Evolutionary conservation across 805 yeast species (phyloP).

Genomic region (Scheffersomyces stipitis): DNA sequence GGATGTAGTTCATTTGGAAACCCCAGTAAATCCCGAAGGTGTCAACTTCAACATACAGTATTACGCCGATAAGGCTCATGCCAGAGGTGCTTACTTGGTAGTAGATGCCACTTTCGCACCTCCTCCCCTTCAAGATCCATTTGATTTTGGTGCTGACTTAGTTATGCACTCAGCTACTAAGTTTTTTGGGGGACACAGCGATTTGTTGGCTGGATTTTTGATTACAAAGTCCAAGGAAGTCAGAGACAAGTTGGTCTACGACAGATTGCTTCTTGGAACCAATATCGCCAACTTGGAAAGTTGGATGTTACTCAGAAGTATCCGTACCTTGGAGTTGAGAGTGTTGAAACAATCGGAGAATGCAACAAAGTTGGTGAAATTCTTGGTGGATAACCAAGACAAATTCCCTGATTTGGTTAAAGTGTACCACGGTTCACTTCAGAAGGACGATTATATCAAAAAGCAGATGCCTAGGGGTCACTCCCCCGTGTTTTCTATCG

Average conservation of each 20-base stretch:
- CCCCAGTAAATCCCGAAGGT: constrained; percentile 88
- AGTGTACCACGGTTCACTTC: constrained; percentile 75
- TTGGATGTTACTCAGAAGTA: constrained; percentile 70
- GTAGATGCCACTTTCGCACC: constrained; percentile 94
- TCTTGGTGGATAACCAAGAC: constrained; percentile 48
- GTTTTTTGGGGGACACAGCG: constrained; percentile 95
- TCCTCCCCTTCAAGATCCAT: constrained; percentile 82
- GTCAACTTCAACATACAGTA: constrained; percentile 57
- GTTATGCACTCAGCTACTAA: constrained; percentile 94
- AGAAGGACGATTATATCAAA: constrained; percentile 63
- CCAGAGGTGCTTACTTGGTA: constrained; percentile 67
- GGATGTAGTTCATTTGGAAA: constrained; percentile 82
- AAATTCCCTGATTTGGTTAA: constrained; percentile 50
- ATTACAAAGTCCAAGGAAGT: constrained; percentile 57
- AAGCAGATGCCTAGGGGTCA: constrained; percentile 64
- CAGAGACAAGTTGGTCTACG: constrained; percentile 50
- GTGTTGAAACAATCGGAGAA: constrained; percentile 62
- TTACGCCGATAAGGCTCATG: constrained; percentile 71
- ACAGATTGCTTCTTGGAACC: constrained; percentile 74
- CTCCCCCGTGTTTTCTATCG: constrained; percentile 75
- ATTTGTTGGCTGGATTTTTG: constrained; percentile 77
- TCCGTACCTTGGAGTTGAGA: constrained; percentile 78
- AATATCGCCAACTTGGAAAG: constrained; percentile 78
- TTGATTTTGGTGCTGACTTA: constrained; percentile 79
- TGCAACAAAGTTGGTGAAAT: constrained; percentile 62